These are phyloP conservation scores for Venturia asperata DNA, from an alignment of 2,329 filamentous ascomycete species.

Conservation along the genomic window DNA sequence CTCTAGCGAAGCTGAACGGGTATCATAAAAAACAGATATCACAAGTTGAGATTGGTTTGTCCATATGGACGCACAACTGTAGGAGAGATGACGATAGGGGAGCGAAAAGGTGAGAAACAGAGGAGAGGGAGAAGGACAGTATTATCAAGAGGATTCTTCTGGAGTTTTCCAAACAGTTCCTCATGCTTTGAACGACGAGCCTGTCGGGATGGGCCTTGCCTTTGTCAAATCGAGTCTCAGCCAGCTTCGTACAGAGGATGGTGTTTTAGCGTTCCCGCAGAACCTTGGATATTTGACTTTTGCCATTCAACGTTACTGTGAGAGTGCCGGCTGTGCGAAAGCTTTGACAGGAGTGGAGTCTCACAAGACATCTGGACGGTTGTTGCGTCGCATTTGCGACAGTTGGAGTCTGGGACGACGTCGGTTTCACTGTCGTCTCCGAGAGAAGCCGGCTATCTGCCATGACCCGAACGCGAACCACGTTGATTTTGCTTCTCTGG, in stretches of 20 bases:
- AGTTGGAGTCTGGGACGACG: not conserved
- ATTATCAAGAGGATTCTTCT: not conserved
- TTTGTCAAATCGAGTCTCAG: conserved; percentile 4
- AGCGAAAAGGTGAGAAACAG: conserved; percentile 8
- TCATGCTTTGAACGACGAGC: conserved; percentile 9
- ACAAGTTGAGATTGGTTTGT: not conserved
- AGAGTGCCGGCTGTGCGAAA: not conserved
- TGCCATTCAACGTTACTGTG: not conserved
- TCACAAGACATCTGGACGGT: conserved; percentile 1
- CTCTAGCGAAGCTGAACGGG: conserved; percentile 8
- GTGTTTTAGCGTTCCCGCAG: conserved; percentile 6
- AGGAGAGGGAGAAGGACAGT: not conserved
- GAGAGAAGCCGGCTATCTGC: not conserved
- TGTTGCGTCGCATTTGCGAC: conserved; percentile 7
- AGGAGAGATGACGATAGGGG: not conserved
- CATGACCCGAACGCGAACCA: not conserved
- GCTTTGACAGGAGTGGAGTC: not conserved
- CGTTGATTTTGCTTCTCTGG: conserved; percentile 4
- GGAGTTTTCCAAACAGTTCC: not conserved
- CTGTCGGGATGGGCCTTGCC: conserved; percentile 1
- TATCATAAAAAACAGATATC: conserved; percentile 8
- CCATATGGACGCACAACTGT: conserved; percentile 12
- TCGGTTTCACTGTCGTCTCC: not conserved
- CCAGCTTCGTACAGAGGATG: not conserved
- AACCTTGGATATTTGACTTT: not conserved